Percentiles rank a stretch among this genome's conserved stretches.
phyloP scores from a whole-genome alignment of 2,329 filamentous ascomycete species.

The Epicoccum sorghinum region DNA sequence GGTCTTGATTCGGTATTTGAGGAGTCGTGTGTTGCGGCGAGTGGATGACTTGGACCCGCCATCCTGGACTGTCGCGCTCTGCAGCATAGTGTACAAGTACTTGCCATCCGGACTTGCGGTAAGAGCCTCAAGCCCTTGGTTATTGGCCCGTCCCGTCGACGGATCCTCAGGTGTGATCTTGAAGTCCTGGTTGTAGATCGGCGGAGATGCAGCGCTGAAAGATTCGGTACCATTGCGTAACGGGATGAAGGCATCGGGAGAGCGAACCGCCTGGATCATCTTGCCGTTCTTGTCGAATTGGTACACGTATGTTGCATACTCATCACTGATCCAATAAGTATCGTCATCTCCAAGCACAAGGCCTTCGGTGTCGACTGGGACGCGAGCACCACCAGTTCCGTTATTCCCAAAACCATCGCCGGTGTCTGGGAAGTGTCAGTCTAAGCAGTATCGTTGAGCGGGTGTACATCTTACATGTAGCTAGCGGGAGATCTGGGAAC shows the following conservation, averaged over 20 bases:
- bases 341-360: constrained; percentile 65
- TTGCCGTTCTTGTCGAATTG: constrained; percentile 64
- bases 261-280: constrained; percentile 68
- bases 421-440: constrained; percentile 42
- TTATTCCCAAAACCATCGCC: constrained; percentile 71
- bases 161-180: constrained; percentile 62
- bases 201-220: constrained; percentile 69
- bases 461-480: constrained; percentile 53
- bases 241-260: constrained; percentile 69
- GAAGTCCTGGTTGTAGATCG: constrained; percentile 61
- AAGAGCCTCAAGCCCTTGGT: constrained; percentile 76
- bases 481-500: constrained; percentile 67
- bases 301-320: constrained; percentile 70
- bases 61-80: constrained; percentile 62
- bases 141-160: constrained; percentile 69
- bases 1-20: constrained; percentile 67
- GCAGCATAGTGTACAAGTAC: constrained; percentile 68
- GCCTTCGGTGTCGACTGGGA: constrained; percentile 71
- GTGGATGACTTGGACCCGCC: constrained; percentile 62
- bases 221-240: constrained; percentile 64
- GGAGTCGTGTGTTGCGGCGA: constrained; percentile 64
- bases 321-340: constrained; percentile 71
- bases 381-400: constrained; percentile 64
- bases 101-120: constrained; percentile 68
- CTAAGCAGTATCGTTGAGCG: no score